Base-by-base conservation (phyloP, 768 basidiomycete species). In the Hortiboletus campestris region DNA sequence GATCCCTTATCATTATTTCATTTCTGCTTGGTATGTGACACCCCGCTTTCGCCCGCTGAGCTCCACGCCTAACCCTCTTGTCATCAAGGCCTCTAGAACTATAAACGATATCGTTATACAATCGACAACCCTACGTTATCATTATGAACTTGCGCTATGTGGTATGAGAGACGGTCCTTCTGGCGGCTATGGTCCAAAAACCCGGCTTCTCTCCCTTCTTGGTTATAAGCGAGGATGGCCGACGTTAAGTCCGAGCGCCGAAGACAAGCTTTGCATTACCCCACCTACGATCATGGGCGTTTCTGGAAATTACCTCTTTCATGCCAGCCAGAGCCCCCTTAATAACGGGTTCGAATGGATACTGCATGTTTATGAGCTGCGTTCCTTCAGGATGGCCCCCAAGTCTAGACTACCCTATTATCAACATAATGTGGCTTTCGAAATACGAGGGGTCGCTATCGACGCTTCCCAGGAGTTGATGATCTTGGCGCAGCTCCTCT, bases 231-330 rank as follows among this genome's bases (percentile, higher is more conserved):
- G 67, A 58, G 70, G 71, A 42, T 71, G 70, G 70, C 61, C 72
- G 25, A 67, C 70, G 14, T 59, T 71, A 58, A 65, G 59, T 60
- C 68, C 66, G 61, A 59, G 58, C 20, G 55, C 64, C 36, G 71
- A 72, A 50, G 70, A 71, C 65, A 72, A 36, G 47, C 64, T 71
- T 53, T 53, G 51, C 34, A 70, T 73, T 35, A 55, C 60, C 20
- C 70, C 70, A 13, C 70, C 70, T 46, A 71, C 67, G 46, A 73
- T 71, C 53, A 63, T 71, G 29, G 70, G 70, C 31, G 64, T 71
- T 41, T 66, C 70, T 34, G 66, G 67, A 20, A 62, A 65, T 58
- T 68, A 70, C 55, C 63, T 71, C 54, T 71, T 68, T 61, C 70
- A 72, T 53, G 70, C 66, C 25, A 73, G 64, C 59, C 70, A 73